phyloP scores from a whole-genome alignment of 1,139 yeast species.

The Debaryomyces sp. region DNA sequence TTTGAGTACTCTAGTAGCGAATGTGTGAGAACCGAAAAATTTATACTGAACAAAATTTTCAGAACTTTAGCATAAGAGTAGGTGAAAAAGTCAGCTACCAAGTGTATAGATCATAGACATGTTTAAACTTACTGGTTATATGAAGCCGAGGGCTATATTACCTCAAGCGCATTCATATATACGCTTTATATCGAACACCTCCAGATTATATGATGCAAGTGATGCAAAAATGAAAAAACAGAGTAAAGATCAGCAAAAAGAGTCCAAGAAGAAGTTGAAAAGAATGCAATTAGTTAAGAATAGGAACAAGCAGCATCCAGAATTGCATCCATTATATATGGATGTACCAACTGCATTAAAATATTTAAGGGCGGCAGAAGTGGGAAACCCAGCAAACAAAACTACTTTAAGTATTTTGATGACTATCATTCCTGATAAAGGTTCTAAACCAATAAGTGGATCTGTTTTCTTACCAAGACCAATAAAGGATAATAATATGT shows the following conservation, averaged over 20 bases:
- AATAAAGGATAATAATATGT: slow-evolving; percentile 61
- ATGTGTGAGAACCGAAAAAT: slow-evolving; percentile 5
- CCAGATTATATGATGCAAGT: slow-evolving; percentile 4
- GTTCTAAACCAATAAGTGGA: slow-evolving; percentile 76
- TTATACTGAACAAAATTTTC: slow-evolving; percentile 6
- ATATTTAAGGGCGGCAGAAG: slow-evolving; percentile 85
- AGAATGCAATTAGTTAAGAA: slow-evolving; percentile 37
- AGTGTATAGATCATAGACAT: neutral
- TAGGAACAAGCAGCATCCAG: slow-evolving; percentile 50
- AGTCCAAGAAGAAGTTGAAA: slow-evolving; percentile 27
- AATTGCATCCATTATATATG: slow-evolving; percentile 65
- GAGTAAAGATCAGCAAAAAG: slow-evolving; percentile 14
- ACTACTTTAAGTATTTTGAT: slow-evolving; percentile 71
- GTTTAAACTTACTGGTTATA: slow-evolving; percentile 4
- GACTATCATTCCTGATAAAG: slow-evolving; percentile 74
- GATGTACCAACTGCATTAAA: slow-evolving; percentile 72
- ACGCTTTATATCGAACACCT: slow-evolving; percentile 1
- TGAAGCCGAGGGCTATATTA: neutral
- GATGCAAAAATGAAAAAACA: slow-evolving; percentile 9
- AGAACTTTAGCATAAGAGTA: neutral
- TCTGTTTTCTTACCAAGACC: slow-evolving; percentile 78
- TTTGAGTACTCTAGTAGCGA: neutral
- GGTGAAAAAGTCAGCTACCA: neutral
- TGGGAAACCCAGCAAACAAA: slow-evolving; percentile 72
- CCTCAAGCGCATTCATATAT: neutral